Evolutionary conservation across 2,329 filamentous ascomycete genomes (phyloP).

Genomic region (Cladosporium sp.): DNA sequence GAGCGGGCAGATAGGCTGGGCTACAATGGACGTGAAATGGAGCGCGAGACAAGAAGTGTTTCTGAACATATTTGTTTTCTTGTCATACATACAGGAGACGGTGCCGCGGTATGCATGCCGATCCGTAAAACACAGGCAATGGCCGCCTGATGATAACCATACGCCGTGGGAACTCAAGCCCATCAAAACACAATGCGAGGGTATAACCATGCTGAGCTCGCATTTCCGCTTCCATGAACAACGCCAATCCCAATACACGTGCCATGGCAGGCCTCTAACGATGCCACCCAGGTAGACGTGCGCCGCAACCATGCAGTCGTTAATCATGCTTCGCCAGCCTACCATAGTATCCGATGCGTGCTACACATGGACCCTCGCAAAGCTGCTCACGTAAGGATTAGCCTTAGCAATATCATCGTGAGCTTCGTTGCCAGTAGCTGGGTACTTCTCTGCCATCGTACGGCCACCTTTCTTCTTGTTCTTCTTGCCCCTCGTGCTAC

Average conservation of each 20-base stretch:
- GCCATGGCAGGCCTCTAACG: not conserved
- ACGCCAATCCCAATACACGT: not conserved
- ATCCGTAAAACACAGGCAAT: no score
- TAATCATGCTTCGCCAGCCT: conserved; percentile 28
- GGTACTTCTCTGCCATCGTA: conserved; percentile 10
- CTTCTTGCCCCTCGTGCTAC: conserved; percentile 6
- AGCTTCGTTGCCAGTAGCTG: not conserved
- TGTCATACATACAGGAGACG: not conserved
- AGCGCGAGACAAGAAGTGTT: not conserved
- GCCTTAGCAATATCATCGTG: conserved; percentile 19
- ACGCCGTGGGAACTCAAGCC: not conserved
- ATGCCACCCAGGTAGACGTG: conserved; percentile 3
- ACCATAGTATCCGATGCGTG: conserved; percentile 25
- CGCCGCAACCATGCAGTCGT: conserved; percentile 19
- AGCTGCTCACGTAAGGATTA: conserved; percentile 30
- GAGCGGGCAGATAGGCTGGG: not conserved
- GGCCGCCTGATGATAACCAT: not conserved
- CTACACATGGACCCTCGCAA: conserved; percentile 33
- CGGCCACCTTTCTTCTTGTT: conserved; percentile 9
- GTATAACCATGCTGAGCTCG: not conserved
- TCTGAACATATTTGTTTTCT: not conserved
- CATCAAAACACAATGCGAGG: not conserved
- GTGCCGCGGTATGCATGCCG: not conserved
- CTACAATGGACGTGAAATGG: not conserved
- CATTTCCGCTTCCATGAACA: not conserved